Base-by-base conservation (phyloP, 2,329 filamentous ascomycete species). In the Stenocarpella maydis region DNA sequence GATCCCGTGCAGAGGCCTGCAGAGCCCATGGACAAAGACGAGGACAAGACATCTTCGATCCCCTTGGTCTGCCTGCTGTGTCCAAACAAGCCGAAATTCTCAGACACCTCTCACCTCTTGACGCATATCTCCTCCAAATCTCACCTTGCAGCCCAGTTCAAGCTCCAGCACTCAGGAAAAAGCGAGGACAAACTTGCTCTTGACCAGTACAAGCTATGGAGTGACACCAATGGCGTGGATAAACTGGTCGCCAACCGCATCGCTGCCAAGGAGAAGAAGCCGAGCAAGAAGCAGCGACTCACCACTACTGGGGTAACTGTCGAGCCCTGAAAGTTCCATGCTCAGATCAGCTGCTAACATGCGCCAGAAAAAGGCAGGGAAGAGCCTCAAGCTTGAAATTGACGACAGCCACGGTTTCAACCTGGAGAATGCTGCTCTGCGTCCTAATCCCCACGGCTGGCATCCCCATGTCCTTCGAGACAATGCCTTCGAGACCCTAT, bases 101-200 rank as follows among this genome's bases (percentile, higher is more conserved):
- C 94, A 68, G 95, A 98, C 80, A 85, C 94, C 53, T 97, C 95
- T 41, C 95, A 98, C 79, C 85, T 98, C 45, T 88, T 98, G 77
- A 98, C 95, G 15, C 95, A 98, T 77, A 89, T 98, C 72, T 90
- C 92, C 70, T 98, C 95, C 73, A 98, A 98, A 78, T 92, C 92
- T n/a, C 95, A 98, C 78, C 84, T 98, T 41, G 90, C 94, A 70
- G 88, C 93, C 77, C 90, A 93, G 75, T 97, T 95, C 82, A 94
- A 93, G 76, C 86, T 94, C 65, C 91, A 93, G 75, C 88, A 97
- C 73, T 88, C 88, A 69, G 88, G 91, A 67, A 86, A 89, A 66
- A 85, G 87, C 54, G 92, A 97, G 71, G 79, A 85, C n/a, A 84
- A 86, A 28, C 78, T 86, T 14, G 79, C 87, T 39, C 83, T 97